Evolutionary conservation across 1,139 yeast genomes (phyloP), one percentile per base, ranked within the genome.

Genomic region (Diutina scorzettiae): DNA sequence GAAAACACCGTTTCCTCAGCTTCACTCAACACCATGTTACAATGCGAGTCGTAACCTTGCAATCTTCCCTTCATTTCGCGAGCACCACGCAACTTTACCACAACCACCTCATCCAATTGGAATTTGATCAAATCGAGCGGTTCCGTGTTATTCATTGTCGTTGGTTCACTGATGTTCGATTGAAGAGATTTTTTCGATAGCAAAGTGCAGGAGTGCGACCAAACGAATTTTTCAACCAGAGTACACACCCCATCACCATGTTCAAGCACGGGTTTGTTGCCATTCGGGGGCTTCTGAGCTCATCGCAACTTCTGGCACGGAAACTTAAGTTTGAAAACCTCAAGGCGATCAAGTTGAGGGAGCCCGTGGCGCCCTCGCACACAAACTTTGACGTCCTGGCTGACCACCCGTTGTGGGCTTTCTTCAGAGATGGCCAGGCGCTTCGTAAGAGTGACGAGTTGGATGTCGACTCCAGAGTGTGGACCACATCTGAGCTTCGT

Each of bases 31-130:
- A 91, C 96, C 73, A 93, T 78, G 59, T 93, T 91, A 62, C 97
- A 91, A 62, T 91, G 97, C 41, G 95, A 83, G 60, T 91, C 97
- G 61, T 85, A 91, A 1, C 96, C 96, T 58, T 91, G 98, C 45
- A 93, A 71, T 51, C 78, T 78, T 5, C 99, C 99, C 40, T 78
- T 76, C 63, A 91, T 73, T 58, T 89, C 96, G 52, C 99, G 74
- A 48, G 94, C 94, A n/a, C 96, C 97, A 59, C 98, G 79, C 47
- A 93, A 74, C 58, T 93, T 93, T 45, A 93, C 94, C 55, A 78
- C 75, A 20, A 93, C 89, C 44, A 71, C 66, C 60, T 91, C 98
- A 56, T 93, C 97, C 41, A 93, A 66, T 47, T 89, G 86, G 48
- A 83, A 74, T 50, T 93, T 79, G 51, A 93, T 79, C 52, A 89